Base-by-base conservation (phyloP, 164 flowering plant species). In the Echeveria elegans region DNA sequence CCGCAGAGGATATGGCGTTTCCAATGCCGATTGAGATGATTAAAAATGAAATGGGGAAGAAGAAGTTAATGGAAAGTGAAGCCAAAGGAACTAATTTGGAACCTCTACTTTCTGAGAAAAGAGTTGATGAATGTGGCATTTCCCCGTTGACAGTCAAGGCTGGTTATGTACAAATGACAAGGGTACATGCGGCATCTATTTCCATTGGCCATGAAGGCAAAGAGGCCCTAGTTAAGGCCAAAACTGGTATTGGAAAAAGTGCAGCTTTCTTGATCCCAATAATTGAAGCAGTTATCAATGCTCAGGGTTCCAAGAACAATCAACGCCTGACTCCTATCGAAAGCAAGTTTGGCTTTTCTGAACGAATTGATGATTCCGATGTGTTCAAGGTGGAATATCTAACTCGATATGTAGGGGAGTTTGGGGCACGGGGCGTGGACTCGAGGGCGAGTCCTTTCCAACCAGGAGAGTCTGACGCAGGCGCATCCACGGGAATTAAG, bases 211-310 rank as follows among this genome's bases (percentile, higher is more conserved):
- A 88, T 69, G 91, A 84, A 95, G 99, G 97, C 34, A 86, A 82
- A 79, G 99, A 95, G 82, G 90, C 83, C 69, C 72, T 90, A 62
- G 94, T 89, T 66, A 95, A 92, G 78, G 89, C 97, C 66, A 92
- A 82, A 80, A 79, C 97, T 70, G 99, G 99, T 23, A 87, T 97
- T 0, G 97, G 99, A 4, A 92, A 92, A 79, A 95, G 84, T 77
- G 81, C 78, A 61, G 97, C 97, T 16, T 95, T 87, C 85, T 74
- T 92, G 99, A 82, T 95, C 85, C 98, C 98, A 82, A 97, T 96
- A 70, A 92, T 92, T 86, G 99, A 95, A 92, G 72, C 97, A 90
- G 99, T 84, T 82, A 56, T 88, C 71, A 87, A 82, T 76, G 88
- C 95, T 61, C 68, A 73, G 43, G 68, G 66, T 71, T 69, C 72